Percentiles rank a stretch among this genome's conserved stretches.
phyloP scores from a whole-genome alignment of 73 alveolate genomes.

The Durusdinium trenchii region DNA sequence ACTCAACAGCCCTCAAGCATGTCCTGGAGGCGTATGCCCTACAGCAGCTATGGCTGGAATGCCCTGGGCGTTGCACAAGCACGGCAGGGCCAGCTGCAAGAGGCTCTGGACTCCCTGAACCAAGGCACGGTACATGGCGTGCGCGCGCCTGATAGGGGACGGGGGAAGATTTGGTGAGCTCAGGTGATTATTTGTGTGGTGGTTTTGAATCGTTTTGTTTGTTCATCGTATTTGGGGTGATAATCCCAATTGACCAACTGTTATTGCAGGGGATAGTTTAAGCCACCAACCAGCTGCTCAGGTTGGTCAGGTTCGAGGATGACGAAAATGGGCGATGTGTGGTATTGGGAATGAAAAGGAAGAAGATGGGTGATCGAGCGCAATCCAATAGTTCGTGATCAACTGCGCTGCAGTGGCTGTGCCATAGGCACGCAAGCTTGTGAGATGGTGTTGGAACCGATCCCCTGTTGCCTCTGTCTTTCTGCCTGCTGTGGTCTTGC shows the following conservation, averaged over 20 bases:
- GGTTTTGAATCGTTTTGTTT: background rate
- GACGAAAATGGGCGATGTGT: too few species aligned
- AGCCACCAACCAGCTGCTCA: too few species aligned
- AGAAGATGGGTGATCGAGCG: too few species aligned
- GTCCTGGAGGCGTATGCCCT: conserved; percentile 72
- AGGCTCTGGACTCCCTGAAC: conserved; percentile 52
- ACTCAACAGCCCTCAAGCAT: background rate
- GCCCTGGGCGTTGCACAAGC: conserved; percentile 95
- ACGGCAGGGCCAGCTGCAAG: conserved; percentile 73
- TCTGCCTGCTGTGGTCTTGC: background rate
- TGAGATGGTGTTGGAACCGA: too few species aligned
- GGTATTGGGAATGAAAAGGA: too few species aligned
- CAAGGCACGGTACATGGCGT: conserved; percentile 21
- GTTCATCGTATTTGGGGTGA: background rate
- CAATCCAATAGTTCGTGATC: too few species aligned
- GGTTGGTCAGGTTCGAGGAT: too few species aligned
- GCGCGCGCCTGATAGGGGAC: background rate
- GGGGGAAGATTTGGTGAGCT: too few species aligned
- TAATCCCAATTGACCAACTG: background rate
- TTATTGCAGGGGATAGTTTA: too few species aligned
- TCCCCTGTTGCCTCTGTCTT: background rate
- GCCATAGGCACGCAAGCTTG: too few species aligned
- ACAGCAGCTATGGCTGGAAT: conserved; percentile 86
- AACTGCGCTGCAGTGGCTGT: too few species aligned
- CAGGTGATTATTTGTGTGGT: background rate